Evolutionary conservation across 75 land plant species (phyloP).

Genomic region (Chamaecyparis obtusa): DNA sequence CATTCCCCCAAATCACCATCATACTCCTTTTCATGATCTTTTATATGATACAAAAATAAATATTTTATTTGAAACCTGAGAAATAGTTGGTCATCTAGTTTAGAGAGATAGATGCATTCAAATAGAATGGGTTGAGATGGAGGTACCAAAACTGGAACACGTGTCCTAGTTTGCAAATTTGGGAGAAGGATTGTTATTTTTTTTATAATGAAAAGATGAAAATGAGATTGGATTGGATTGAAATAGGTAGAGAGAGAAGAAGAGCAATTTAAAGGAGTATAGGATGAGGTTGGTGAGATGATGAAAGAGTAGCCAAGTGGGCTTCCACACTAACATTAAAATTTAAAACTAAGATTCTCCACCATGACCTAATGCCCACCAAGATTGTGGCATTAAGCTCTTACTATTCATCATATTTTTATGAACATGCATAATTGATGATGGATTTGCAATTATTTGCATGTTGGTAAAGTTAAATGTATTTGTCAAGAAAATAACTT

Average conservation of each 20-base stretch:
- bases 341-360: too few species aligned
- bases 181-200: neutral
- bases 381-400: too few species aligned
- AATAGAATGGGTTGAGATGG: constrained; percentile 44
- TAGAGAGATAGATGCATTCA: constrained; percentile 60
- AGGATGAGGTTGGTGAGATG: too few species aligned
- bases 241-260: too few species aligned
- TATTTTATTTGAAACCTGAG: constrained; percentile 74
- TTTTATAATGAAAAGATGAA: too few species aligned
- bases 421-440: constrained; percentile 30
- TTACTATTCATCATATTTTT: too few species aligned
- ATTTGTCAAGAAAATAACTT: neutral
- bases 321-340: too few species aligned
- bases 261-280: too few species aligned
- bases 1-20: constrained; percentile 6
- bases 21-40: constrained; percentile 2
- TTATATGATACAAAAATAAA: constrained; percentile 49
- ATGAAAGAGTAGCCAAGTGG: too few species aligned
- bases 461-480: constrained; percentile 15
- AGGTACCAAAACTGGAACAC: constrained; percentile 34
- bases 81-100: constrained; percentile 83
- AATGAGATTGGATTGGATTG: too few species aligned
- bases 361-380: too few species aligned
- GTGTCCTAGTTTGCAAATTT: neutral
- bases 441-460: constrained; percentile 28